Percentiles rank a stretch among this genome's conserved stretches.
phyloP scores from a whole-genome alignment of 2,329 filamentous ascomycete species.

The Diaporthe citrichinensis region DNA sequence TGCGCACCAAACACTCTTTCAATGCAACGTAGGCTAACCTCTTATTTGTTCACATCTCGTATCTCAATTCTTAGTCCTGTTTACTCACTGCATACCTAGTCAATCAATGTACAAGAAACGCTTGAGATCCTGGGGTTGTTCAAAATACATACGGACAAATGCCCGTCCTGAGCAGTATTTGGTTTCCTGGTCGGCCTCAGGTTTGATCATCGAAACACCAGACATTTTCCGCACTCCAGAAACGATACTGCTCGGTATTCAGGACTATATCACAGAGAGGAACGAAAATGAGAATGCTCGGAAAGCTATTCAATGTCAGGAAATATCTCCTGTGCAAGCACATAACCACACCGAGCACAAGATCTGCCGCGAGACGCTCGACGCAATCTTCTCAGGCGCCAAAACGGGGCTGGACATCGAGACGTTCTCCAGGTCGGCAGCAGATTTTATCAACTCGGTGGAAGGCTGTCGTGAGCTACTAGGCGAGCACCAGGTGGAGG shows the following conservation, averaged over 20 bases:
- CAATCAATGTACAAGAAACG: conserved; percentile 23
- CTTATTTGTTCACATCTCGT: not conserved
- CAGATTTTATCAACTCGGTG: conserved; percentile 7
- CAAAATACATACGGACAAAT: not conserved
- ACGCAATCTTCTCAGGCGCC: not conserved
- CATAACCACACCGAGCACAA: not conserved
- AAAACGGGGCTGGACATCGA: not conserved
- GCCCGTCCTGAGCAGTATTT: not conserved
- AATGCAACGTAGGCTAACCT: conserved; percentile 3
- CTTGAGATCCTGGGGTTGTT: conserved; percentile 20
- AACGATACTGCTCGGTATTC: not conserved
- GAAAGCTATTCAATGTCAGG: not conserved
- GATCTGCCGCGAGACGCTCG: not conserved
- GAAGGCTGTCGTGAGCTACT: conserved; percentile 1
- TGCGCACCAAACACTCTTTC: not conserved
- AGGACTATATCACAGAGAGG: not conserved
- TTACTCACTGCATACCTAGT: not conserved
- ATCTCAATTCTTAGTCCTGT: not conserved
- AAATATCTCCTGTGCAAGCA: not conserved
- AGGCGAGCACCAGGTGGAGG: not conserved
- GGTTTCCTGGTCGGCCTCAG: not conserved
- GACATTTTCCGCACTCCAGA: not conserved
- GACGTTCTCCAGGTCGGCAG: not conserved
- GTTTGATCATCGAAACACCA: not conserved
- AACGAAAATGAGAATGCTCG: not conserved